Percentiles rank a stretch among this genome's conserved stretches.
Evolutionary conservation across 2,329 filamentous ascomycete genomes (phyloP).

Genomic region (Fusarium pilosicola): DNA sequence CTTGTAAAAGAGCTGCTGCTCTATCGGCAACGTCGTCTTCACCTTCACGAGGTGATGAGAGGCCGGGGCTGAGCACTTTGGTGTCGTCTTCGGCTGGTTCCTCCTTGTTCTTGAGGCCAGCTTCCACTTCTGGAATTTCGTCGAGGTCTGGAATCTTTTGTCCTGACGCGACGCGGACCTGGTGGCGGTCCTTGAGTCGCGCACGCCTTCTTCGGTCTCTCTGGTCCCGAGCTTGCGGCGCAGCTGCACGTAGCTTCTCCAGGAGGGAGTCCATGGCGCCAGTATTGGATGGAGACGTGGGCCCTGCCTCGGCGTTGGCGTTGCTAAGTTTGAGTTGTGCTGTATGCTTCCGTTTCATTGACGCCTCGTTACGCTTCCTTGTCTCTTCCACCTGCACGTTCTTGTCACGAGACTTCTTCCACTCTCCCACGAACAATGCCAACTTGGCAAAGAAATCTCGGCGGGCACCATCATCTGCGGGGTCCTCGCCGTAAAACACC

Average conservation of each 20-base stretch:
- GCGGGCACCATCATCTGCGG: constrained; percentile 88
- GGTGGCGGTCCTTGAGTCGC: constrained; percentile 88
- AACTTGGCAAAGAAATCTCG: constrained; percentile 96
- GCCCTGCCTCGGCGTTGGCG: constrained; percentile 58
- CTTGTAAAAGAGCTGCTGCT: constrained; percentile 84
- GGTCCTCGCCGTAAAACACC: constrained; percentile 95
- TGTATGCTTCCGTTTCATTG: constrained; percentile 90
- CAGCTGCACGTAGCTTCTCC: constrained; percentile 93
- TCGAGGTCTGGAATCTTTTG: constrained; percentile 81
- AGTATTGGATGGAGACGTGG: constrained; percentile 75
- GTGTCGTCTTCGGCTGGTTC: constrained; percentile 59
- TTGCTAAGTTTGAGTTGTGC: constrained; percentile 68
- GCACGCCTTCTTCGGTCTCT: constrained; percentile 88
- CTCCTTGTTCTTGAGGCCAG: constrained; percentile 48
- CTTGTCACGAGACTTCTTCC: constrained; percentile 96
- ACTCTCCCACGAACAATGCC: constrained; percentile 88
- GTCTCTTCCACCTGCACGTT: constrained; percentile 86
- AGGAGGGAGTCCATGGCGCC: constrained; percentile 96
- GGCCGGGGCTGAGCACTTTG: constrained; percentile 62
- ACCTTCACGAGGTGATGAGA: constrained; percentile 56
- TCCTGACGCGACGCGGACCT: constrained; percentile 88
- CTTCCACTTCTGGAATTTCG: constrained; percentile 68
- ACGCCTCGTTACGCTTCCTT: constrained; percentile 85
- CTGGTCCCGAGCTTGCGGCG: constrained; percentile 88
- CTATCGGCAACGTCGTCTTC: constrained; percentile 84